Evolutionary conservation across 1,139 yeast species (phyloP).

Genomic region (Debaryomycetaceae sp.): DNA sequence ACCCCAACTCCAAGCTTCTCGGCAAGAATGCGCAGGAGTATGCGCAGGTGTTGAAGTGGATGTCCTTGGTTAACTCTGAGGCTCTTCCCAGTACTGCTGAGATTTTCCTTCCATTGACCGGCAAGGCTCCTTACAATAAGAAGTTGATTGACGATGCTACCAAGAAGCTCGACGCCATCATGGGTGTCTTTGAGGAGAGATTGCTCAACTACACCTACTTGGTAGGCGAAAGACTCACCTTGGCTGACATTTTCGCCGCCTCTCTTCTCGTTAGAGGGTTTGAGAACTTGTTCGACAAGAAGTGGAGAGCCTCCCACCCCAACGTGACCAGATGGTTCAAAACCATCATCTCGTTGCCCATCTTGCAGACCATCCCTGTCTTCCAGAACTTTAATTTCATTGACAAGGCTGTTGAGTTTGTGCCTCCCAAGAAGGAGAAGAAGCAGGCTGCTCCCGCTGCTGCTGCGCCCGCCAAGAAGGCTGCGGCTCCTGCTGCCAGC

Average conservation of each 20-base stretch:
- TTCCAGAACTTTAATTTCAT: conserved; percentile 49
- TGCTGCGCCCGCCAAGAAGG: conserved; percentile 22
- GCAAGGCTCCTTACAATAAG: conserved; percentile 66
- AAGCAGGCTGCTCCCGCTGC: conserved; percentile 22
- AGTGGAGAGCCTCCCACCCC: conserved; percentile 77
- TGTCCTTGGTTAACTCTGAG: conserved; percentile 78
- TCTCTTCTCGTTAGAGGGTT: conserved; percentile 61
- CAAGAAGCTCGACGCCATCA: conserved; percentile 34
- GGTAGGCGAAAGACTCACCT: conserved; percentile 83
- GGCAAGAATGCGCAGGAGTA: conserved; percentile 66
- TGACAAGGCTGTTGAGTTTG: conserved; percentile 63
- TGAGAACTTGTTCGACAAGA: conserved; percentile 62
- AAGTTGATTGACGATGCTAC: conserved; percentile 59
- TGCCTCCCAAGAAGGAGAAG: conserved; percentile 82
- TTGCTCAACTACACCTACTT: conserved; percentile 76
- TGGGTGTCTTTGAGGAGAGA: conserved; percentile 55
- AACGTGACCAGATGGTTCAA: conserved; percentile 80
- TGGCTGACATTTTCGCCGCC: conserved; percentile 78
- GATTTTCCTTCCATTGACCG: conserved; percentile 31
- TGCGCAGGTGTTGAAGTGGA: conserved; percentile 74
- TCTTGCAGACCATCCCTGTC: conserved; percentile 42
- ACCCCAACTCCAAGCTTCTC: conserved; percentile 37
- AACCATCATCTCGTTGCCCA: conserved; percentile 58
- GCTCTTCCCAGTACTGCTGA: conserved; percentile 40
- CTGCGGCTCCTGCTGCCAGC: conserved; percentile 30